Conservation (phyloP, 805 yeast species). For the Kodamaea restingae region DNA sequence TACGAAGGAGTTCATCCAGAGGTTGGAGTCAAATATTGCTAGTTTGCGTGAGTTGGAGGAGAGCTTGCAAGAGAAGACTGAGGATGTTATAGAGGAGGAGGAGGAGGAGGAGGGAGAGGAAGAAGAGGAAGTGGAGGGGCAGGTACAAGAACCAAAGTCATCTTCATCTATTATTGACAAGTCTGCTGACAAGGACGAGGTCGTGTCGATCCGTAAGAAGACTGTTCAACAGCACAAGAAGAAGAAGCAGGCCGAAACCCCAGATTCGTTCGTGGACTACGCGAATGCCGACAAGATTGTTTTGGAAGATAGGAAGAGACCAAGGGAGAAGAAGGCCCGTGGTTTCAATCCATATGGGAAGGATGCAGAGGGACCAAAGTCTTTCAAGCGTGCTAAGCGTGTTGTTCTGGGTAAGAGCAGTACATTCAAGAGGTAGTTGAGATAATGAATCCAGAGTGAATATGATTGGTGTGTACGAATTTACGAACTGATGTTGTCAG, state of each 20-base stretch:
- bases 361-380: slow-evolving; percentile 48
- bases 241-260: slow-evolving; percentile 10
- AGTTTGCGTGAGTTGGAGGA: slow-evolving; percentile 12
- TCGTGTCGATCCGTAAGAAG: slow-evolving; percentile 36
- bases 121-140: slow-evolving; percentile 6
- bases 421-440: slow-evolving; percentile 22
- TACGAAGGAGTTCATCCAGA: slow-evolving; percentile 13
- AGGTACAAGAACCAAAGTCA: slow-evolving; percentile 2
- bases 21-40: slow-evolving; percentile 13
- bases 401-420: slow-evolving; percentile 34
- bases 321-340: slow-evolving; percentile 34
- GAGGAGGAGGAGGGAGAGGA: slow-evolving; percentile 12
- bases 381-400: slow-evolving; percentile 45
- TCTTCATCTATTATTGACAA: neutral
- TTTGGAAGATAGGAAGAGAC: slow-evolving; percentile 18
- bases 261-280: slow-evolving; percentile 43
- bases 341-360: slow-evolving; percentile 59
- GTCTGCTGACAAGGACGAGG: slow-evolving; percentile 4
- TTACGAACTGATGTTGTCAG: no score
- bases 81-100: slow-evolving; percentile 6
- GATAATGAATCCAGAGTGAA: neutral
- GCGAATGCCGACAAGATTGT: slow-evolving; percentile 41
- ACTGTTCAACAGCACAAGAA: slow-evolving; percentile 10
- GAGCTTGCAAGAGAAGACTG: slow-evolving; percentile 7
- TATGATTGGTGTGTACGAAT: no score